Percentiles rank a stretch among this genome's conserved stretches.
Conservation (phyloP, 2,329 filamentous ascomycete species). For the Penicillium sp. region DNA sequence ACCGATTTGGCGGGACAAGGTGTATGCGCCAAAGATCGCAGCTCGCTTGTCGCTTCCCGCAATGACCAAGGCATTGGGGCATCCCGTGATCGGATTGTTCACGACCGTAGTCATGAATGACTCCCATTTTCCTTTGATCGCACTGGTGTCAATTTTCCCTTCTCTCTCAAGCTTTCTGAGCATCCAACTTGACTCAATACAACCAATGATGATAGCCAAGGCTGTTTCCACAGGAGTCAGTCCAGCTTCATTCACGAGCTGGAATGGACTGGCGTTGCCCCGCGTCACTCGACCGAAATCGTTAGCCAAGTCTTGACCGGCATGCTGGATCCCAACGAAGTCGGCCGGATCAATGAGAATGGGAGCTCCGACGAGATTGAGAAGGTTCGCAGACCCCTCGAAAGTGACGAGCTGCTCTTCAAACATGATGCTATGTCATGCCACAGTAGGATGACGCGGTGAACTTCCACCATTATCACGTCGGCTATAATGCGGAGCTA, state of each 20-base stretch:
- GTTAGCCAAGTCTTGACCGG: slow-evolving; percentile 6
- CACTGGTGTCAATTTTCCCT: slow-evolving; percentile 59
- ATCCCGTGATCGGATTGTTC: slow-evolving; percentile 57
- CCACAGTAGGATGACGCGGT: neutral
- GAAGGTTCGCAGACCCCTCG: neutral
- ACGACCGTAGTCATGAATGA: slow-evolving; percentile 64
- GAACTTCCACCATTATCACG: neutral
- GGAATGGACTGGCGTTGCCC: slow-evolving; percentile 3
- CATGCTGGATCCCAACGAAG: slow-evolving; percentile 13
- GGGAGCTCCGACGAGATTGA: slow-evolving; percentile 6
- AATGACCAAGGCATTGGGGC: slow-evolving; percentile 63
- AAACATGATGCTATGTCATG: slow-evolving; percentile 1
- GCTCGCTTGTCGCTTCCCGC: slow-evolving; percentile 67
- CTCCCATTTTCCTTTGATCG: slow-evolving; percentile 67
- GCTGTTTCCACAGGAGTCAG: neutral
- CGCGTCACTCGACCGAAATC: slow-evolving; percentile 12
- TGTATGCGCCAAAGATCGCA: slow-evolving; percentile 70
- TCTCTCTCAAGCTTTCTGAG: neutral
- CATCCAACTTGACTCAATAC: slow-evolving; percentile 11
- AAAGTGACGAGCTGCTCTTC: slow-evolving; percentile 10
- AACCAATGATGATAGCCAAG: slow-evolving; percentile 10
- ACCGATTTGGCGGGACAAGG: slow-evolving; percentile 71
- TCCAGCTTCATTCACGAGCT: neutral
- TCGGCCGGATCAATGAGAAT: slow-evolving; percentile 8
- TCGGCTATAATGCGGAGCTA: neutral